Percentiles rank a stretch among this genome's conserved stretches.
Evolutionary conservation across 2,329 filamentous ascomycete species (phyloP).

Genomic region (Aspergillus novofumigatus): DNA sequence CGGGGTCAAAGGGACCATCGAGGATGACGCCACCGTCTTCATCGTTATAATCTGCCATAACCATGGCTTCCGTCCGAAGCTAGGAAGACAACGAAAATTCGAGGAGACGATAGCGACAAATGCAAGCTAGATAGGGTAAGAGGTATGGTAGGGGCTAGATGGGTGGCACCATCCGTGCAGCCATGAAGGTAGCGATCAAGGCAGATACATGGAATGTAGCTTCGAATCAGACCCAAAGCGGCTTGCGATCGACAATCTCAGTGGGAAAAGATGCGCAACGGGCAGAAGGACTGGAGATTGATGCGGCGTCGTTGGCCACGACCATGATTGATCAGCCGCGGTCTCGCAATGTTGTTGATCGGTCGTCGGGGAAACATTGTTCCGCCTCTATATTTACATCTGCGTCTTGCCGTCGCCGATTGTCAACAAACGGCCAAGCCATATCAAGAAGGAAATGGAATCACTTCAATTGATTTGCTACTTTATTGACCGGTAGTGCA

Average conservation of each 20-base stretch:
- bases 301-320: neutral
- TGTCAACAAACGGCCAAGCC: neutral
- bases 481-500: neutral
- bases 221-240: conserved; percentile 7
- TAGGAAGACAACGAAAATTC: conserved; percentile 10
- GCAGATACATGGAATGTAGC: conserved; percentile 9
- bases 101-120: conserved; percentile 4
- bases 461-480: too few relatives aligned
- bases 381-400: neutral
- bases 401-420: neutral
- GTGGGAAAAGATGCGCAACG: neutral
- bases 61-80: conserved; percentile 20
- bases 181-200: conserved; percentile 17
- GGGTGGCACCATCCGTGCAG: conserved; percentile 20
- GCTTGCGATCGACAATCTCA: neutral
- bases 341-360: neutral
- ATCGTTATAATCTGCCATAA: conserved; percentile 41
- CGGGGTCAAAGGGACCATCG: conserved; percentile 55
- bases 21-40: conserved; percentile 41
- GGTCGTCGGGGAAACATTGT: neutral
- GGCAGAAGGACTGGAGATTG: neutral
- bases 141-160: conserved; percentile 7
- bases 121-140: conserved; percentile 9
- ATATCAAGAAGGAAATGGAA: neutral
- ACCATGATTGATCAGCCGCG: neutral